Base-by-base conservation (phyloP, 371 early-diverging fungal species). In the Globomyces sp. region DNA sequence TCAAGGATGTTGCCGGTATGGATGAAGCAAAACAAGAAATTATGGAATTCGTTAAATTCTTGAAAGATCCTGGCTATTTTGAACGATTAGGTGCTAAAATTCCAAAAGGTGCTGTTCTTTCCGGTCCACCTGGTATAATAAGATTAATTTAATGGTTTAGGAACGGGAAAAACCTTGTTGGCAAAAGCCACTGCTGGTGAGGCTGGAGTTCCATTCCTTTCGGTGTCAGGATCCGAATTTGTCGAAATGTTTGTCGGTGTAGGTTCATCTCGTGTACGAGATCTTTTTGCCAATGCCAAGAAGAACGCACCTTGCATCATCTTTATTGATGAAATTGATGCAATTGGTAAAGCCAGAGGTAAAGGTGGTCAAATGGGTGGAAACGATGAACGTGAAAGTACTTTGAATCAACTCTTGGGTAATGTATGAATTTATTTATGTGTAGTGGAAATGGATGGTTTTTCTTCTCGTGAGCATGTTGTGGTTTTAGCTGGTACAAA, bases 161-260 rank as follows among this genome's bases (percentile, higher is more conserved):
- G 99, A 64, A 99, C 99, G 0, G 97, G 98, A 72, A 99, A 99
- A 78, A 99, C 99, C 1, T 78, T 99, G 58, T 75, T 99, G 53
- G 99, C 99, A 48, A 99, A 99, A 79, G 99, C 99, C 0, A 96
- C 98, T 0, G 99, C 99, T 0, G 98, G 98, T 58, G 99, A 99
- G 77, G 98, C 99, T 3, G 95, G 93, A 39, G 96, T 97, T 4
- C 95, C 98, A 1, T 99, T 99, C 82, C 77, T 98, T 53, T 92
- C 91, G 57, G 98, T 99, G 36, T 94, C 95, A 3, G 99, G 99
- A n/a, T 96, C 99, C 10, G 99, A 99, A 76, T 98, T 99, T 74
- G 94, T 98, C 37, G 99, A 99, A 78, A 99, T 99, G 98, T 99
- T 98, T 91, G 99, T 99, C 34, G 99, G 99, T 74, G 98, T 99